Evolutionary conservation across 768 basidiomycete species (phyloP).

Genomic region (Leccinum arenicola): DNA sequence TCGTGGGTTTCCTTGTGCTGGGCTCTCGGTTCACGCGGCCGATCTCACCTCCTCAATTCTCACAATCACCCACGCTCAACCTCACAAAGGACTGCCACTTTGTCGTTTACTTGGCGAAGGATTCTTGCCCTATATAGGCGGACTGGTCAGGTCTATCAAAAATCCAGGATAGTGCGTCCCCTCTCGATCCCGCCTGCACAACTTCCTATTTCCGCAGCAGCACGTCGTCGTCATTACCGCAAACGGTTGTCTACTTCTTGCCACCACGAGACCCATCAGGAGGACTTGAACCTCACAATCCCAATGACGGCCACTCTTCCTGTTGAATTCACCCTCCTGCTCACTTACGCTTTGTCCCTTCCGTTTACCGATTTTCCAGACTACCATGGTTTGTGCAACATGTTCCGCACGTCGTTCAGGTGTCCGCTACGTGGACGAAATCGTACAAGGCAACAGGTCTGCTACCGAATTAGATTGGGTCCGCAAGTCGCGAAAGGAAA

Average conservation of each 20-base stretch:
- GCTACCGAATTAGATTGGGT: slow-evolving; percentile 45
- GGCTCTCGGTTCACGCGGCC: no score
- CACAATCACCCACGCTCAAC: no score
- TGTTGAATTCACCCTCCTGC: slow-evolving; percentile 77
- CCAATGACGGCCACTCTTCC: slow-evolving; percentile 74
- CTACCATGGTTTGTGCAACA: slow-evolving; percentile 74
- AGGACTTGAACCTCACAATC: slow-evolving; percentile 22
- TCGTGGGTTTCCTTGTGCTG: no score
- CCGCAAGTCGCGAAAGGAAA: slow-evolving; percentile 33
- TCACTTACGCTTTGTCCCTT: slow-evolving; percentile 73
- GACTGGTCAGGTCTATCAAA: no score
- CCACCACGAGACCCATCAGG: slow-evolving; percentile 14
- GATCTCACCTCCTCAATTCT: no score
- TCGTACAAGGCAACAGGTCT: slow-evolving; percentile 12
- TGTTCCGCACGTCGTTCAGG: slow-evolving; percentile 61
- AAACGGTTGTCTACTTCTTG: slow-evolving; percentile 18
- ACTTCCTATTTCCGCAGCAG: slow-evolving; percentile 7
- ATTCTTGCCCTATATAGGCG: no score
- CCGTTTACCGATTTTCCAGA: slow-evolving; percentile 89
- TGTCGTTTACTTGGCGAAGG: no score
- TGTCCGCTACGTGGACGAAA: slow-evolving; percentile 36
- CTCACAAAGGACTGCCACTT: no score
- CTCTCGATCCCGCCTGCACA: slow-evolving; percentile 10
- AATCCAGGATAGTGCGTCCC: neutral
- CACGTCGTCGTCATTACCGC: slow-evolving; percentile 12